These are phyloP conservation scores for Pilasporangium apinafurcum DNA, from an alignment of 352 stramenopile species.

Conservation along the genomic window DNA sequence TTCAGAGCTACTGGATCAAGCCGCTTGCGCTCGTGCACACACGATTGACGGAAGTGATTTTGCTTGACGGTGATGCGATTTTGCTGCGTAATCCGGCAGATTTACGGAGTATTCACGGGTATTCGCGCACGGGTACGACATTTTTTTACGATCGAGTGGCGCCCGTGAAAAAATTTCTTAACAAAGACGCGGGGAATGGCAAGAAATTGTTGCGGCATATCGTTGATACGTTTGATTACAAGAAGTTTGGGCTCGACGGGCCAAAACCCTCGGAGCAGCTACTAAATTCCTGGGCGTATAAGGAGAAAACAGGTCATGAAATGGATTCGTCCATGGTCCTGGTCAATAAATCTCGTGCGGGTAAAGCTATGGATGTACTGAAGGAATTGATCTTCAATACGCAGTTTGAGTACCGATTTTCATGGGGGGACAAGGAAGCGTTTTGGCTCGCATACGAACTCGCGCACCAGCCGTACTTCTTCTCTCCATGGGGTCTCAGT, in stretches of 20 bases:
- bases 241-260: constrained; percentile 20
- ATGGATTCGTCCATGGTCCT: constrained; percentile 57
- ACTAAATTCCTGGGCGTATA: constrained; percentile 26
- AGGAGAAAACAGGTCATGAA: constrained; percentile 30
- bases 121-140: constrained; percentile 32
- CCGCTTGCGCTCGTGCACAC: constrained; percentile 43
- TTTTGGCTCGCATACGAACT: constrained; percentile 53
- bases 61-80: constrained; percentile 53
- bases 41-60: constrained; percentile 28
- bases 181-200: constrained; percentile 18
- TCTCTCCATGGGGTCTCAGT: constrained; percentile 36
- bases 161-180: constrained; percentile 23
- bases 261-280: constrained; percentile 29
- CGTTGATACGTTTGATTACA: constrained; percentile 38
- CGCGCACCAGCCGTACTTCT: constrained; percentile 43
- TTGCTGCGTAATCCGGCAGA: constrained; percentile 28
- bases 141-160: constrained; percentile 61
- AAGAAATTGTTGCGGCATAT: constrained; percentile 28
- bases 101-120: constrained; percentile 22
- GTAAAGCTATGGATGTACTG: constrained; percentile 35
- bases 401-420: constrained; percentile 36
- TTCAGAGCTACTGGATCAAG: constrained; percentile 56
- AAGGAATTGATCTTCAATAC: constrained; percentile 34
- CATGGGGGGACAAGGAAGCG: constrained; percentile 42
- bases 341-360: constrained; percentile 25